Evolutionary conservation across 2,329 filamentous ascomycete species (phyloP).

Genomic region (Apiospora kogelbergensis): DNA sequence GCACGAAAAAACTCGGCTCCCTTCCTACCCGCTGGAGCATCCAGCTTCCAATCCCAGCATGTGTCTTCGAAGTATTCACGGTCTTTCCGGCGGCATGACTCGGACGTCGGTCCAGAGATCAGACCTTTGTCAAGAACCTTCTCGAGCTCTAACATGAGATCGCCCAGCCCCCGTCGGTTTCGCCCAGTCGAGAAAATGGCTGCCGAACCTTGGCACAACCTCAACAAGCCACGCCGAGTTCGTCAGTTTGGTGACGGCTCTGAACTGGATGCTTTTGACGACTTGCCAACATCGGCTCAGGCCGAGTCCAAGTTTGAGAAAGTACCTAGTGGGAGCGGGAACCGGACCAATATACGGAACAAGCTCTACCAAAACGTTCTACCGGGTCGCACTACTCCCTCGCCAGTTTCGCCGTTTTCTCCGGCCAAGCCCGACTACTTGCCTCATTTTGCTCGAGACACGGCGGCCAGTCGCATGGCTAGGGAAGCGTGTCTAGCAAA

Average conservation of each 20-base stretch:
- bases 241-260: slow-evolving; percentile 87
- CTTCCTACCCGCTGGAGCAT: slow-evolving; percentile 77
- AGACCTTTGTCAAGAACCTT: slow-evolving; percentile 57
- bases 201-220: slow-evolving; percentile 59
- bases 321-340: slow-evolving; percentile 69
- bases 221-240: slow-evolving; percentile 70
- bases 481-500: slow-evolving; percentile 63
- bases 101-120: slow-evolving; percentile 61
- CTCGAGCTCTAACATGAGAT: slow-evolving; percentile 58
- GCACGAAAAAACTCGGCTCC: slow-evolving; percentile 64
- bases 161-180: slow-evolving; percentile 57
- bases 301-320: slow-evolving; percentile 82
- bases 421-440: slow-evolving; percentile 57
- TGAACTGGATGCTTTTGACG: slow-evolving; percentile 91
- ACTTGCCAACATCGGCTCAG: slow-evolving; percentile 83
- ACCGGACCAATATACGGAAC: slow-evolving; percentile 61
- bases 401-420: slow-evolving; percentile 54
- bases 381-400: slow-evolving; percentile 53
- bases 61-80: slow-evolving; percentile 69
- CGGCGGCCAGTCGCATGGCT: slow-evolving; percentile 63
- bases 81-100: slow-evolving; percentile 80
- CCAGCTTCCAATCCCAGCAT: slow-evolving; percentile 76
- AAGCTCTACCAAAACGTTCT: slow-evolving; percentile 56
- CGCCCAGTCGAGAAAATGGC: slow-evolving; percentile 40
- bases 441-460: slow-evolving; percentile 66